A percentile compares a stretch with the other conserved stretches of the same genome.
phyloP scores from a whole-genome alignment of 148 eudicot species.

The Dianthus caryophyllus region DNA sequence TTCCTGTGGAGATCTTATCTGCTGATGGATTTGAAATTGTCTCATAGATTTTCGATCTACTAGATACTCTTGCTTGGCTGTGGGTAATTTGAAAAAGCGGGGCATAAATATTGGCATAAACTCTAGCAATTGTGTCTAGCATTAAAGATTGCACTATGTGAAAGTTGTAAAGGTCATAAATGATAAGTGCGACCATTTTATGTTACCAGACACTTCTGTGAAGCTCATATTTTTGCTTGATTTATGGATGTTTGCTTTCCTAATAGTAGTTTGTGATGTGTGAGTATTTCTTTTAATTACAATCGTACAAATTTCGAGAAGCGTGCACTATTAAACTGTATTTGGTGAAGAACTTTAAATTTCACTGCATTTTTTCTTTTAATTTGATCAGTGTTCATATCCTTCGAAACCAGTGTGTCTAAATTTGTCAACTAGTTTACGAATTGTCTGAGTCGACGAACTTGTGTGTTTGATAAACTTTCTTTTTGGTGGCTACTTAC shows the following conservation, averaged over 20 bases:
- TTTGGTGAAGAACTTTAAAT: background rate
- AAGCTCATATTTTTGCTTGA: background rate
- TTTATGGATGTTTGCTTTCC: background rate
- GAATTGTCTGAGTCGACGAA: background rate
- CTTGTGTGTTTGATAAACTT: background rate
- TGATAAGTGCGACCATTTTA: background rate
- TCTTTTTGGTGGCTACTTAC: conserved; percentile 29
- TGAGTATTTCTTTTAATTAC: background rate
- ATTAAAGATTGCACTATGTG: background rate
- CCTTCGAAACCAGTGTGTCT: background rate
- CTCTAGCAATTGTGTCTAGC: background rate
- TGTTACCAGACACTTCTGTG: background rate
- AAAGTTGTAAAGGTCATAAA: background rate
- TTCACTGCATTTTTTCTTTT: background rate
- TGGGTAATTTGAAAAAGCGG: background rate
- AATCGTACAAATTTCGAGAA: background rate
- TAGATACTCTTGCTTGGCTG: background rate
- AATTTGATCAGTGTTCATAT: background rate
- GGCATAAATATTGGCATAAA: background rate
- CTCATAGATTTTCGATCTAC: background rate
- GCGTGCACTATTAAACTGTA: background rate
- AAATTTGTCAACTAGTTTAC: no score
- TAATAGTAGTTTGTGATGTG: background rate
- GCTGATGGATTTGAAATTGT: background rate
- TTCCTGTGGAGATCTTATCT: background rate